phyloP scores from a whole-genome alignment of 1,284 basidiomycete species.

The Ceratobasidium sp. region DNA sequence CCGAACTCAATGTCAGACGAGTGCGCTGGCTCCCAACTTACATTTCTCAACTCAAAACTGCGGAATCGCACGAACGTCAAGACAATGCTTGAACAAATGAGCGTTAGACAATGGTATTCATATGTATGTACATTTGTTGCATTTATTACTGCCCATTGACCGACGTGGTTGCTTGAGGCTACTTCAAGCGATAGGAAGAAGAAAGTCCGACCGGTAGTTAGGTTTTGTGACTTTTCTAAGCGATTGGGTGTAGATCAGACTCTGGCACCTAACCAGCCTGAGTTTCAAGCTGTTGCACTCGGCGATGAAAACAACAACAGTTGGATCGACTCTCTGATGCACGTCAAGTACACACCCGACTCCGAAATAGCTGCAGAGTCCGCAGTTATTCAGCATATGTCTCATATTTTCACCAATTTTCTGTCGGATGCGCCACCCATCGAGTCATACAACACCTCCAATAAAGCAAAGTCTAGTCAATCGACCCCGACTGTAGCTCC shows the following conservation, averaged over 20 bases:
- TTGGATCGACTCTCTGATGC: neutral
- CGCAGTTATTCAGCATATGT: too few relatives aligned
- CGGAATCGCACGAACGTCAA: neutral
- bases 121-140: neutral
- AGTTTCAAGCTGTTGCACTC: neutral
- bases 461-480: too few relatives aligned
- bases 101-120: constrained; percentile 1
- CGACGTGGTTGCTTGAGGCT: neutral
- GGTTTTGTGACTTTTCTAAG: neutral
- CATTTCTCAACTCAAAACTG: neutral
- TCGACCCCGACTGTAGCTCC: too few relatives aligned
- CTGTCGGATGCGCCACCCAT: too few relatives aligned
- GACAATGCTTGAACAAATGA: constrained; percentile 10
- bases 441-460: too few relatives aligned
- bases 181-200: neutral
- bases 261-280: neutral
- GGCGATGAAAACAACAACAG: neutral
- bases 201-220: neutral
- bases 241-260: neutral
- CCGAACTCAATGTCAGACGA: constrained; percentile 12
- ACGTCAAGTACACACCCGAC: neutral
- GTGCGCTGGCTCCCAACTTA: neutral
- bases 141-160: neutral
- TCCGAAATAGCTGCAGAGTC: too few relatives aligned
- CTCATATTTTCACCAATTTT: too few relatives aligned